Base-by-base conservation (phyloP, 768 basidiomycete species). In the Kondoa subrosea region DNA sequence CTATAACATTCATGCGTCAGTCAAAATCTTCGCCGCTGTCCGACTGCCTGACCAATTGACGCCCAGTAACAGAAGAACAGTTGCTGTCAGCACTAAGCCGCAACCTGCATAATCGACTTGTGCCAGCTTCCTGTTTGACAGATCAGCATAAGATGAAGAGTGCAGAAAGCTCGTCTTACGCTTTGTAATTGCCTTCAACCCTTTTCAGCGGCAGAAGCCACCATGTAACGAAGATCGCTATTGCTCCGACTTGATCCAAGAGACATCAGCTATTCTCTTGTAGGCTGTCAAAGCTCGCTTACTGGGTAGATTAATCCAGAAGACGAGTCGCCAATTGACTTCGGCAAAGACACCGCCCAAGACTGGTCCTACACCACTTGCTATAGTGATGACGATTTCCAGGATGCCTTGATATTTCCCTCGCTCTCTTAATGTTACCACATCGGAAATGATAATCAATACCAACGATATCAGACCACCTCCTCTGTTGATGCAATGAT, bases 81-180 rank as follows among this genome's bases (percentile, higher is more conserved):
- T 74, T 57, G 77, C 79, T 1, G 75, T 76, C 21, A 79, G 72
- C 0, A 77, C 78, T 30, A 79, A 70, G 8, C 75, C 17, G 0
- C 74, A 75, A 2, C 80, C 80, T 12, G 68, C 67, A 30, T 74
- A 75, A 67, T 75, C 74, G 56, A 75, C 77, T 0, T 81, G 82
- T 25, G 82, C 76, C 21, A 88, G 79, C 76, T 89, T 89, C 64
- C 82, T 77, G 74, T 79, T 80, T 25, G n/a, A n/a, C n/a, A 84
- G 80, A 67, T 83, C 78, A 0, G 87, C 87, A 15, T 80, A 78
- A 4, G 88, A 86, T 1, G 82, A 80, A 68, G 85, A 85, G n/a
- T 87, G 78, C 0, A 87, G 87, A 0, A 89, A 79, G 12, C 86
- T 76, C 68, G 85, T 82, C 21, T 81, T 72, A 17, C 58, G 60